These are phyloP conservation scores for Gentiana macrophylla DNA, from an alignment of 257 asterid genomes.

Conservation along the genomic window DNA sequence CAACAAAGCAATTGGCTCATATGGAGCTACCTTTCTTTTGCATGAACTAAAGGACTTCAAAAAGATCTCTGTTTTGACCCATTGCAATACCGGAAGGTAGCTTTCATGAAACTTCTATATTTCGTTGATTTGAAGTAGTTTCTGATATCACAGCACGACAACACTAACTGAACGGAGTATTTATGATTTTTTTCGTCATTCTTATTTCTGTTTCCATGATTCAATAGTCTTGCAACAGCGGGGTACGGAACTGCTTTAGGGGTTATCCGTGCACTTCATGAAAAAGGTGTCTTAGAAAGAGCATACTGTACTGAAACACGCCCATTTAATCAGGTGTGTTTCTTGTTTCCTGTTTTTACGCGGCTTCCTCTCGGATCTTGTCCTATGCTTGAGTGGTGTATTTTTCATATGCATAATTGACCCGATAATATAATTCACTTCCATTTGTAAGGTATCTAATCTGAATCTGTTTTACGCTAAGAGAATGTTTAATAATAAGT, in stretches of 20 bases:
- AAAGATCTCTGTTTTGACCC: constrained; percentile 71
- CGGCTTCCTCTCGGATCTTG: not conserved
- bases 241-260: constrained; percentile 99
- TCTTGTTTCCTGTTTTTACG: not conserved
- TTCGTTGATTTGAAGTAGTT: not conserved
- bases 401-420: too few species aligned
- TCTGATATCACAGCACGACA: too few species aligned
- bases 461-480: too few species aligned
- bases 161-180: constrained; percentile 1
- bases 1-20: constrained; percentile 75
- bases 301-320: constrained; percentile 97
- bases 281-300: constrained; percentile 57
- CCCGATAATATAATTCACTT: too few species aligned
- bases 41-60: constrained; percentile 27
- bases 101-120: not conserved
- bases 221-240: constrained; percentile 81
- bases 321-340: constrained; percentile 78
- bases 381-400: too few species aligned
- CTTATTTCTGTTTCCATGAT: constrained; percentile 13
- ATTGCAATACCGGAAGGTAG: constrained; percentile 97
- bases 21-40: constrained; percentile 63
- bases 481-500: too few species aligned
- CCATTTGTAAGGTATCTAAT: too few species aligned
- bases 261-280: constrained; percentile 83
- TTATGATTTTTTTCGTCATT: constrained; percentile 9